A percentile compares a stretch with the other conserved stretches of the same genome.
phyloP scores from a whole-genome alignment of 768 basidiomycete species.

The Termitomyces sp. region DNA sequence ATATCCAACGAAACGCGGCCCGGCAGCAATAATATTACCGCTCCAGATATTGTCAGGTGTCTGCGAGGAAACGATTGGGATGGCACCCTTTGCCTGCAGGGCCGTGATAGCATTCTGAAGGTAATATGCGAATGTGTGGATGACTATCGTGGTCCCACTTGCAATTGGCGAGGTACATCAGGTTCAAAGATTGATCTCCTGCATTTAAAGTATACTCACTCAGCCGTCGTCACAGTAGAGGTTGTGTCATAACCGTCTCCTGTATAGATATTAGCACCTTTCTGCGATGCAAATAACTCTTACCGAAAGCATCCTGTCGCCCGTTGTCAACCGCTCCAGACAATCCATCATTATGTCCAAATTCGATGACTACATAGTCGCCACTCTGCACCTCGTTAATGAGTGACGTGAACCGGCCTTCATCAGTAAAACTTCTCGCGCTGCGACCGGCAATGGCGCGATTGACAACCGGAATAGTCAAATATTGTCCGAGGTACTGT shows the following conservation, averaged over 20 bases:
- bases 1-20: constrained; percentile 42
- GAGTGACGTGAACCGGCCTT: constrained; percentile 41
- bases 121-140: constrained; percentile 45
- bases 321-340: constrained; percentile 34
- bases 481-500: constrained; percentile 36
- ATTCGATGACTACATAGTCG: constrained; percentile 42
- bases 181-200: background rate
- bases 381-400: constrained; percentile 35
- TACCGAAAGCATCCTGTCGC: constrained; percentile 35
- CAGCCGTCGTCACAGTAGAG: background rate
- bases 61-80: constrained; percentile 43
- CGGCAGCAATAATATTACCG: constrained; percentile 29
- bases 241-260: constrained; percentile 1
- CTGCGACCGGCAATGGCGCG: constrained; percentile 42
- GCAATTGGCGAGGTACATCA: background rate
- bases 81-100: constrained; percentile 43
- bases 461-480: constrained; percentile 42
- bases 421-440: constrained; percentile 44
- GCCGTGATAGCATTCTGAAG: constrained; percentile 39
- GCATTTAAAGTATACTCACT: background rate
- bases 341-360: constrained; percentile 48
- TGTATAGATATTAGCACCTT: background rate
- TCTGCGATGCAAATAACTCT: background rate
- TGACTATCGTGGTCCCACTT: constrained; percentile 34
- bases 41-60: constrained; percentile 46